phyloP scores from a whole-genome alignment of 768 basidiomycete genomes.

The Hemileccinum rubropunctum region DNA sequence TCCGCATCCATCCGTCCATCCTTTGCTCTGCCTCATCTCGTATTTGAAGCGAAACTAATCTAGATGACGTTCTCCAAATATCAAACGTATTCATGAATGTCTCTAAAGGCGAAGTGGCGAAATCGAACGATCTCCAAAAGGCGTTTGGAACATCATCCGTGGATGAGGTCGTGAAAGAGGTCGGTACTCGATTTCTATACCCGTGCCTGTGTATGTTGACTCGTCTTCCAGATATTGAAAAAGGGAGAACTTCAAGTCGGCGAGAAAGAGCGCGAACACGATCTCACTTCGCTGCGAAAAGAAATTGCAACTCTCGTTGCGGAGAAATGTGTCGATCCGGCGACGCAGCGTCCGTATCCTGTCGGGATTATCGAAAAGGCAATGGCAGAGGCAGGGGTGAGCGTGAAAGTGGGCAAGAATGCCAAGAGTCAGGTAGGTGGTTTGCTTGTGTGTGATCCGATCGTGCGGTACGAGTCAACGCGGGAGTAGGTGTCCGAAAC shows the following conservation, averaged over 20 bases:
- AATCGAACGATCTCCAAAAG: slow-evolving; percentile 86
- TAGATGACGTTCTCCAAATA: slow-evolving; percentile 96
- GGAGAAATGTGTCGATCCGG: slow-evolving; percentile 94
- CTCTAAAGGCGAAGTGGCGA: slow-evolving; percentile 92
- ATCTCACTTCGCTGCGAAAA: slow-evolving; percentile 72
- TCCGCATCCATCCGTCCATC: slow-evolving; percentile 5
- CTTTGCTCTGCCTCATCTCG: background rate
- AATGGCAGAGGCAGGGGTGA: slow-evolving; percentile 93
- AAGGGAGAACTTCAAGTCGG: slow-evolving; percentile 97
- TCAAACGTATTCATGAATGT: slow-evolving; percentile 95
- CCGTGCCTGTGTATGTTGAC: background rate
- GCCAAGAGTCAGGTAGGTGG: slow-evolving; percentile 85
- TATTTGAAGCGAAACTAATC: slow-evolving; percentile 71
- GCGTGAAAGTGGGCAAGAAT: slow-evolving; percentile 82
- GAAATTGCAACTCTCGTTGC: slow-evolving; percentile 95
- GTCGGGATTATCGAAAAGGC: slow-evolving; percentile 98
- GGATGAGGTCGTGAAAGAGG: slow-evolving; percentile 78
- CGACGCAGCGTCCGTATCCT: slow-evolving; percentile 84
- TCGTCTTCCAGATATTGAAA: slow-evolving; percentile 69
- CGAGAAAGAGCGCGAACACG: slow-evolving; percentile 94
- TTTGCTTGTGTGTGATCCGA: background rate
- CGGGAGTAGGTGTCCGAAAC: slow-evolving; percentile 77
- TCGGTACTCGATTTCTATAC: slow-evolving; percentile 26
- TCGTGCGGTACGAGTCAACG: background rate
- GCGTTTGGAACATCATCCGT: slow-evolving; percentile 79